Base-by-base conservation (phyloP, 2,329 filamentous ascomycete genomes). In the Capronia coronata region DNA sequence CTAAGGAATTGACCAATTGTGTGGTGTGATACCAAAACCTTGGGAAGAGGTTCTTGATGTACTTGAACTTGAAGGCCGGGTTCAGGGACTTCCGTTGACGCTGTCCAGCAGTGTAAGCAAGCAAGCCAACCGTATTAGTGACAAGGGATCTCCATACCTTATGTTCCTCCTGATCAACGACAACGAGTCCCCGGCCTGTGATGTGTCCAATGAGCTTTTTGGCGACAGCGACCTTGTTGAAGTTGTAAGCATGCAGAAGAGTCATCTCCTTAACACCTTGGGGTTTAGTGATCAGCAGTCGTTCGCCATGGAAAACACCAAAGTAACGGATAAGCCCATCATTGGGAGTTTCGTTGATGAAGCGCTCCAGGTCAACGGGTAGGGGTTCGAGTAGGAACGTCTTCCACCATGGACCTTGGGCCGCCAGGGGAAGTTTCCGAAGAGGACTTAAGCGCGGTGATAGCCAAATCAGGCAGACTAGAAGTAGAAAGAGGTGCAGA, bases 81-180 rank as follows among this genome's bases (percentile, higher is more conserved):
- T 83, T 79, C n/a, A 94, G 76, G 49, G 83, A 81, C 64, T 85
- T 89, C 41, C 90, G 78, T 69, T 89, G 85, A 16, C 56, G 58
- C 70, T 52, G 35, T 11, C 11, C 9, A 29, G n/a, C 13, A 7
- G 13, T 14, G 19, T 43, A 34, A 18, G 22, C 21, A 73, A 63
- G 19, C 10, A 27, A 25, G 8, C 11, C 9, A 29, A 11, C 13
- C 8, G 13, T 14, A 16, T 43, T 40, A 18, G 22, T 29, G 73
- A 63, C 14, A 6, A 27, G 18, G 8, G 18, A n/a, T 30, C 29
- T 9, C 22, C 46, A n/a, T 41, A 49, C 50, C 47, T 85, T 93
- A 66, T 96, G 91, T 62, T 90, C 86, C 11, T 93, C 86, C 18
- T 89, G 90, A 67, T 96, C 89, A 2, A 87, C 86, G 10, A 95